These are phyloP conservation scores for Gracilaria caudata DNA, from an alignment of 23 red algal species.

Conservation along the genomic window DNA sequence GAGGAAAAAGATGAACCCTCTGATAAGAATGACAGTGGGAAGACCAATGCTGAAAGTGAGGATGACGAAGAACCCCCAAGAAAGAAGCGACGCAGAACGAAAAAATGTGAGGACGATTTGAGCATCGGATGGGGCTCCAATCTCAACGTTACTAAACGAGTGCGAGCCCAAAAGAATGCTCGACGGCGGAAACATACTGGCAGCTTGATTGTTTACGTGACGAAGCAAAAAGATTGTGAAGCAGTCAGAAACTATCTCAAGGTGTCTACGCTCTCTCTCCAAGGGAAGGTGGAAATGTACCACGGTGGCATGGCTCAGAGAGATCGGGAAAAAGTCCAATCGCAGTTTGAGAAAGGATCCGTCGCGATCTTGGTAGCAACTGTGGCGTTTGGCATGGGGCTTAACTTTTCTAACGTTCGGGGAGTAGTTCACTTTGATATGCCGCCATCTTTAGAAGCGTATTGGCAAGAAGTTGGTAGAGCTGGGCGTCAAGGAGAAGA, in stretches of 20 bases:
- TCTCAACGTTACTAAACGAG: slow-evolving; percentile 1
- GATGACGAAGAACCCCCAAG: background rate
- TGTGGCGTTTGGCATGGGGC: slow-evolving; percentile 84
- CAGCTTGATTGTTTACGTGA: slow-evolving; percentile 42
- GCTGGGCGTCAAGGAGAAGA: slow-evolving; percentile 62
- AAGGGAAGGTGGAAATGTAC: slow-evolving; percentile 57
- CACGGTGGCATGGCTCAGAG: slow-evolving; percentile 69
- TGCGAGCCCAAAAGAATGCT: background rate
- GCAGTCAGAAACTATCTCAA: slow-evolving; percentile 28
- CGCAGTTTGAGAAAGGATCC: slow-evolving; percentile 56
- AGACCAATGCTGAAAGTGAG: background rate
- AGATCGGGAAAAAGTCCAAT: slow-evolving; percentile 42
- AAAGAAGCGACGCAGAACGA: background rate
- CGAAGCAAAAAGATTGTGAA: slow-evolving; percentile 53
- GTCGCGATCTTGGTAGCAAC: slow-evolving; percentile 77
- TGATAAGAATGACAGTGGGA: background rate
- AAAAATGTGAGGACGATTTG: background rate
- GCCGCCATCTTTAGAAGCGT: slow-evolving; percentile 72
- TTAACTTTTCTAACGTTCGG: slow-evolving; percentile 52
- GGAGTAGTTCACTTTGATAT: slow-evolving; percentile 72
- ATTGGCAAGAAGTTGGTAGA: slow-evolving; percentile 74
- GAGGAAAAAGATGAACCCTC: background rate
- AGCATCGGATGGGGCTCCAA: slow-evolving; percentile 36
- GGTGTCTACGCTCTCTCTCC: slow-evolving; percentile 5
- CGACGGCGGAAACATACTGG: background rate